Conservation (phyloP, 2,329 filamentous ascomycete species). For the Meredithiella fracta region DNA sequence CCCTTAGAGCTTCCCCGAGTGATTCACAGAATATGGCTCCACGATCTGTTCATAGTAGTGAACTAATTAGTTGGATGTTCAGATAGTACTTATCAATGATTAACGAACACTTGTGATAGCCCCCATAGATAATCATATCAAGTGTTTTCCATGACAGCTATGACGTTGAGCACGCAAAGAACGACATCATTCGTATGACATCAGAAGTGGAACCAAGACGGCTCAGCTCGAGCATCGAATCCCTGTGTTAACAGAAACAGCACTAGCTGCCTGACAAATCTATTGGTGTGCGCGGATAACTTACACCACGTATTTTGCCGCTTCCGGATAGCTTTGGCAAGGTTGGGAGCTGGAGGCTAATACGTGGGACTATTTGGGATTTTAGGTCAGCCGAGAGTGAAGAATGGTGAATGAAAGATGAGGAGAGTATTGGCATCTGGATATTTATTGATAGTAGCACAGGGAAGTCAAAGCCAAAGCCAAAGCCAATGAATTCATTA, state of each 20-base stretch:
- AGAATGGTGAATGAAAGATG: background rate
- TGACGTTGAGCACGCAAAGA: background rate
- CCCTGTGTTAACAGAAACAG: background rate
- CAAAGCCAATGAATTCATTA: no score
- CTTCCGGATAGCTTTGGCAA: background rate
- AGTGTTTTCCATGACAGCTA: background rate
- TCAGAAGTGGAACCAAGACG: background rate
- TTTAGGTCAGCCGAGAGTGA: background rate
- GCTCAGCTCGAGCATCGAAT: background rate
- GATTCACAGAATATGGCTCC: no score
- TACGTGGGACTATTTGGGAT: background rate
- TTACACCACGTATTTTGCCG: slow-evolving; percentile 1
- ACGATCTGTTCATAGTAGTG: no score
- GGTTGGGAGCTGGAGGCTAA: background rate
- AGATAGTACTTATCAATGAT: no score
- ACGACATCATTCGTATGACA: background rate
- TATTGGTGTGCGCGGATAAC: background rate
- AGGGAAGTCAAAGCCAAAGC: no score
- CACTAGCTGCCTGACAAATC: no score
- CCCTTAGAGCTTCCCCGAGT: background rate
- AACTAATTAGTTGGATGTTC: no score
- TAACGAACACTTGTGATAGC: background rate
- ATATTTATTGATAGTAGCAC: no score
- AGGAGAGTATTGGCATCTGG: background rate
- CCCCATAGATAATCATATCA: background rate